phyloP scores from a whole-genome alignment of 148 eudicot species.

The Rhododendron griersonianum region DNA sequence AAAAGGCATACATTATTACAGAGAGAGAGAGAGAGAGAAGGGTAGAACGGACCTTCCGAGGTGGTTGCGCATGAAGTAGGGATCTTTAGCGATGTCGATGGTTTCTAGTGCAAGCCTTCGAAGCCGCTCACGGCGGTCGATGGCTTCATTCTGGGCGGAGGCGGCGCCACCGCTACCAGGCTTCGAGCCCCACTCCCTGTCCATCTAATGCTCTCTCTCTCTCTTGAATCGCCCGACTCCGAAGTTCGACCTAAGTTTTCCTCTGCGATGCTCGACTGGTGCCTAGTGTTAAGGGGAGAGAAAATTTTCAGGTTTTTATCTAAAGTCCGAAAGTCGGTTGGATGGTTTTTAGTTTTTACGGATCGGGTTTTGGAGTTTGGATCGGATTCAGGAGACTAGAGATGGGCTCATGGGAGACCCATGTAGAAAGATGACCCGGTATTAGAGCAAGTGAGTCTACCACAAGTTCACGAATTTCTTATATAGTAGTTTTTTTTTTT shows the following conservation, averaged over 20 bases:
- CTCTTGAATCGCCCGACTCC: too few relatives aligned
- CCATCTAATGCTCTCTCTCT: constrained; percentile 33
- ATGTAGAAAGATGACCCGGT: too few relatives aligned
- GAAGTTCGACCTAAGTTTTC: not conserved
- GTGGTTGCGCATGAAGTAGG: constrained; percentile 97
- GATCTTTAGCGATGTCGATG: constrained; percentile 95
- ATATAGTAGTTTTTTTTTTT: too few relatives aligned
- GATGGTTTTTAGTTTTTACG: not conserved
- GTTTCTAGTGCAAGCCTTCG: constrained; percentile 89
- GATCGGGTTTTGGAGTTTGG: not conserved
- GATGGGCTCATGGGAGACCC: too few relatives aligned
- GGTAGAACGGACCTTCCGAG: constrained; percentile 59
- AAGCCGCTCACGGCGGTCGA: constrained; percentile 94
- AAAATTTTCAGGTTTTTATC: not conserved
- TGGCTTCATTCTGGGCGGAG: constrained; percentile 88
- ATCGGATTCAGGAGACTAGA: not conserved
- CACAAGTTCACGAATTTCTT: too few relatives aligned
- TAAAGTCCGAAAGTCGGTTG: not conserved
- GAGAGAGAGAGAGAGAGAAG: not conserved
- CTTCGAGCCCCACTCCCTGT: constrained; percentile 97
- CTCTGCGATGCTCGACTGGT: not conserved
- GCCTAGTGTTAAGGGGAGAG: not conserved
- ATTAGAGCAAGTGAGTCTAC: too few relatives aligned
- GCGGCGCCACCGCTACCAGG: constrained; percentile 99
- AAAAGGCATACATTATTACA: not conserved